A percentile compares a stretch with the other conserved stretches of the same genome.
phyloP scores from a whole-genome alignment of 2,329 filamentous ascomycete species.

The Fusarium sterilihyphosum region DNA sequence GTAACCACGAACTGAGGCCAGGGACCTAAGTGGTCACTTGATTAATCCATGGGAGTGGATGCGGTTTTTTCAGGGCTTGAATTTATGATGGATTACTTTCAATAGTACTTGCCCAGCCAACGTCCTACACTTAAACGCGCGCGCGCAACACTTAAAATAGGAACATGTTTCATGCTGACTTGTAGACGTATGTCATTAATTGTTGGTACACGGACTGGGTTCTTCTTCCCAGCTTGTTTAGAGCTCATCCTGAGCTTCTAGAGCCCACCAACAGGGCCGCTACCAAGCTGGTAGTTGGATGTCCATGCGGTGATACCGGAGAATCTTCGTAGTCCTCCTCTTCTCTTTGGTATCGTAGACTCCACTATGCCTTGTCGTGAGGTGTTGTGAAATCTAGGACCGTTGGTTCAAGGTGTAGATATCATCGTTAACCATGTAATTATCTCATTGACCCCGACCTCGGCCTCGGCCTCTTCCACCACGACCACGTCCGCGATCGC shows the following conservation, averaged over 20 bases:
- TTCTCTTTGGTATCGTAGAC: slow-evolving; percentile 2
- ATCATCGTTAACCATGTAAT: slow-evolving; percentile 5
- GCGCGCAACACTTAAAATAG: neutral
- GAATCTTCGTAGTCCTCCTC: slow-evolving; percentile 5
- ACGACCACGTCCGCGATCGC: slow-evolving; percentile 54
- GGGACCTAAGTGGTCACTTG: neutral
- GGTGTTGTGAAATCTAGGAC: neutral
- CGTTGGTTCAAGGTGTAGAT: neutral
- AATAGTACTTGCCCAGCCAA: neutral
- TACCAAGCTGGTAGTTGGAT: neutral
- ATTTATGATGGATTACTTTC: neutral
- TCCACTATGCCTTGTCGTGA: neutral
- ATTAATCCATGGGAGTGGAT: neutral
- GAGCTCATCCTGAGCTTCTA: neutral
- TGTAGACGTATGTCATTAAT: neutral
- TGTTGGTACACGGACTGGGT: neutral
- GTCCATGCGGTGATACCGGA: slow-evolving; percentile 3
- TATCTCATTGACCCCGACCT: slow-evolving; percentile 47
- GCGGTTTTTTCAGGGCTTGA: neutral
- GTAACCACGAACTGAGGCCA: neutral
- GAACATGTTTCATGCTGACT: neutral
- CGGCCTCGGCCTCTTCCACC: slow-evolving; percentile 52
- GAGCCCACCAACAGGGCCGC: slow-evolving; percentile 17
- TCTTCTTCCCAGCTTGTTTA: neutral
- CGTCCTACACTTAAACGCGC: neutral